phyloP scores from a whole-genome alignment of 2,329 filamentous ascomycete species.

The Arthrobotrys iridis region DNA sequence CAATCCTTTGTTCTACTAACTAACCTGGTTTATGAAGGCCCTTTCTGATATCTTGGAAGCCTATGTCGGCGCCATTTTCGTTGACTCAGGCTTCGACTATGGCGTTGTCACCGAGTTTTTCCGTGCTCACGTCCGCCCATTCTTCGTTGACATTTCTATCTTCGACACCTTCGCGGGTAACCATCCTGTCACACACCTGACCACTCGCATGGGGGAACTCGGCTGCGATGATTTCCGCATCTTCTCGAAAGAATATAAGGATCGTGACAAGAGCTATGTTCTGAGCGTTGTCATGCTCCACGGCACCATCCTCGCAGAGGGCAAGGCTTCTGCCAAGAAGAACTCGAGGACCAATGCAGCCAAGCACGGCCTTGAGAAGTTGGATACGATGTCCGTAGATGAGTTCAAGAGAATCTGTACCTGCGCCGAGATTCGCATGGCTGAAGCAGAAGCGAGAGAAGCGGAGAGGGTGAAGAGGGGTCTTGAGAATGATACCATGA shows the following conservation, averaged over 20 bases:
- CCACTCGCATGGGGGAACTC: constrained; percentile 63
- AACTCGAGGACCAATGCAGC: constrained; percentile 78
- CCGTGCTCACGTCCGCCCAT: constrained; percentile 75
- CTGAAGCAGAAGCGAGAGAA: constrained; percentile 25
- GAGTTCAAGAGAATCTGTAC: constrained; percentile 56
- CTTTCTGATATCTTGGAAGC: constrained; percentile 90
- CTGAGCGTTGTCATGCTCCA: constrained; percentile 82
- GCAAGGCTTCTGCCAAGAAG: constrained; percentile 71
- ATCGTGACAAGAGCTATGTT: constrained; percentile 66
- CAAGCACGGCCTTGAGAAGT: constrained; percentile 67
- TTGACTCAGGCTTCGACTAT: constrained; percentile 86
- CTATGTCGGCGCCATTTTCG: constrained; percentile 87
- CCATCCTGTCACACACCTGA: constrained; percentile 77
- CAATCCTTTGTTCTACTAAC: neutral
- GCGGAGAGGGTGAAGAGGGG: constrained; percentile 17
- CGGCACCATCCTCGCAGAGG: constrained; percentile 72
- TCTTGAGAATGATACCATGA: constrained; percentile 12
- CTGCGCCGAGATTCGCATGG: constrained; percentile 45
- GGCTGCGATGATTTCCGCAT: constrained; percentile 66
- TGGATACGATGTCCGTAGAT: constrained; percentile 62
- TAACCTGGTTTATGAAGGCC: constrained; percentile 62
- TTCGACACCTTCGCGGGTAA: constrained; percentile 87
- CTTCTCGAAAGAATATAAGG: constrained; percentile 66
- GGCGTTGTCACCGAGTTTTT: constrained; percentile 80
- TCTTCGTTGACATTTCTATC: constrained; percentile 84